phyloP scores from a whole-genome alignment of 2,329 filamentous ascomycete genomes.

The Xylariomycetidae sp. region DNA sequence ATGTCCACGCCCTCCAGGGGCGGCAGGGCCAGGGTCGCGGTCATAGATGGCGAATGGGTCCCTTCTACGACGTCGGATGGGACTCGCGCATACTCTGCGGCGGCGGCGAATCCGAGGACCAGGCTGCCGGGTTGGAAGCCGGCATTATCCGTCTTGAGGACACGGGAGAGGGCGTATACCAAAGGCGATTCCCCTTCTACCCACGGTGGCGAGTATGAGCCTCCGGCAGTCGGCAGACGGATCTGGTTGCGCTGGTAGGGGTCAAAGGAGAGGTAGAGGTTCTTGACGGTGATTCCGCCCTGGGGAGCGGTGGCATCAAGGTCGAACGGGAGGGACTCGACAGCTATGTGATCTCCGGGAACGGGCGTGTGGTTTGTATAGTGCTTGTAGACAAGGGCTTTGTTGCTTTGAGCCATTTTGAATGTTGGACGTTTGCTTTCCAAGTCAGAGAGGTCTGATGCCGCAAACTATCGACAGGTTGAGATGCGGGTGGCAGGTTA shows the following conservation, averaged over 20 bases:
- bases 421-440: too few relatives aligned
- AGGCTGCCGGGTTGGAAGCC: constrained; percentile 2
- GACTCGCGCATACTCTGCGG: constrained; percentile 3
- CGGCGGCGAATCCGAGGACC: constrained; percentile 2
- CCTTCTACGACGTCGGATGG: neutral
- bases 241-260: constrained; percentile 82
- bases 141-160: constrained; percentile 63
- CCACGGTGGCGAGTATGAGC: constrained; percentile 64
- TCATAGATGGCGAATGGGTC: neutral
- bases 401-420: neutral
- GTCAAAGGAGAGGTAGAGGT: constrained; percentile 73
- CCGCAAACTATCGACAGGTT: too few relatives aligned
- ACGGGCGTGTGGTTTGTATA: neutral
- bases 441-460: too few relatives aligned
- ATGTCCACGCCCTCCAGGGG: constrained; percentile 1
- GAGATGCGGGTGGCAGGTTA: too few relatives aligned
- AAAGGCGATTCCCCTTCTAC: constrained; percentile 58
- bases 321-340: constrained; percentile 67
- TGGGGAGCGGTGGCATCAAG: constrained; percentile 52
- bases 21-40: neutral
- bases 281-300: constrained; percentile 65
- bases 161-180: constrained; percentile 60
- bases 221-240: constrained; percentile 51
- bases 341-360: constrained; percentile 33
- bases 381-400: neutral